phyloP scores from a whole-genome alignment of 441 rosid genomes.

The Hypseocharis bilobata region DNA sequence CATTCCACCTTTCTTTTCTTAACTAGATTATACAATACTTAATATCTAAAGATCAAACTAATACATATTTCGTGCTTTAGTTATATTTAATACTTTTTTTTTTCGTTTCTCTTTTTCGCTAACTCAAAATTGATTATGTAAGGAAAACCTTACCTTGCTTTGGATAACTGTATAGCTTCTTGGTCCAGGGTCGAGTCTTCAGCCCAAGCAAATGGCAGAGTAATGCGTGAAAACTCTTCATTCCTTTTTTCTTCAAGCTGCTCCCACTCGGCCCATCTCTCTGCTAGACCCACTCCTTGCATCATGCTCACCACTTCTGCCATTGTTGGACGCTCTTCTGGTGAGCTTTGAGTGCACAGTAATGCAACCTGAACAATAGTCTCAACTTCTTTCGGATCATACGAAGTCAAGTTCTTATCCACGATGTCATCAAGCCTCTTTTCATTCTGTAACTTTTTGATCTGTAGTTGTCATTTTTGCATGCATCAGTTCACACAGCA shows the following conservation, averaged over 20 bases:
- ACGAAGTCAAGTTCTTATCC: slow-evolving; percentile 47
- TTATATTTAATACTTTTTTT: too few relatives aligned
- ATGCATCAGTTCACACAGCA: neutral
- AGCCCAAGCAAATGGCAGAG: slow-evolving; percentile 55
- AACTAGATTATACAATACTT: neutral
- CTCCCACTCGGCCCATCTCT: slow-evolving; percentile 78
- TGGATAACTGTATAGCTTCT: slow-evolving; percentile 71
- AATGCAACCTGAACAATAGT: slow-evolving; percentile 64
- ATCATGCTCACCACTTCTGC: slow-evolving; percentile 69
- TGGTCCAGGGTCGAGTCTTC: slow-evolving; percentile 58
- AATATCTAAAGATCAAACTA: neutral
- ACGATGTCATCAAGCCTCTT: slow-evolving; percentile 66
- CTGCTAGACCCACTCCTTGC: slow-evolving; percentile 55
- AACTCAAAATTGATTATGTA: slow-evolving; percentile 13
- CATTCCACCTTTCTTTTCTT: neutral
- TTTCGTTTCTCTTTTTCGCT: too few relatives aligned
- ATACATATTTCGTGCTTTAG: neutral
- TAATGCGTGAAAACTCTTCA: slow-evolving; percentile 37
- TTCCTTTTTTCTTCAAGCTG: slow-evolving; percentile 51
- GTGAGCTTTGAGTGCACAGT: slow-evolving; percentile 67
- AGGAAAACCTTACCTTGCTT: slow-evolving; percentile 39
- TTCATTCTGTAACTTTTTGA: slow-evolving; percentile 60
- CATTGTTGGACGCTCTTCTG: slow-evolving; percentile 72
- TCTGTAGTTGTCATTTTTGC: slow-evolving; percentile 33
- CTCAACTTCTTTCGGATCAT: slow-evolving; percentile 57